These are phyloP conservation scores for Cladosporium halotolerans DNA, from an alignment of 2,329 filamentous ascomycete species.

Conservation along the genomic window DNA sequence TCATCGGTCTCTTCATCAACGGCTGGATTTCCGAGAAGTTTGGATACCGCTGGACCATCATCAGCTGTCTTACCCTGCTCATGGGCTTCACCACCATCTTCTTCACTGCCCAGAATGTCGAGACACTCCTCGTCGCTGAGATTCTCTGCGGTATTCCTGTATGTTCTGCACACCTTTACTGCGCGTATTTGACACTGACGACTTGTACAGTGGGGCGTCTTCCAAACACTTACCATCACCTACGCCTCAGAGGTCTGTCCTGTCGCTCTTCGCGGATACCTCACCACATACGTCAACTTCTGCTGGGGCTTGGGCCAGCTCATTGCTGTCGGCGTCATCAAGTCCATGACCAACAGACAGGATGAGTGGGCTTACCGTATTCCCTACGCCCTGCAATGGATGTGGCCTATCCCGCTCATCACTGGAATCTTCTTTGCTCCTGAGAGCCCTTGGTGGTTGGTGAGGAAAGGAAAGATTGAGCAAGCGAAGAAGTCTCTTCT, in stretches of 20 bases:
- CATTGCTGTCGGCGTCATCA: slow-evolving; percentile 66
- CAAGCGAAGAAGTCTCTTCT: slow-evolving; percentile 62
- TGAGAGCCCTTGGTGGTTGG: slow-evolving; percentile 60
- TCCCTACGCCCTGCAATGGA: slow-evolving; percentile 70
- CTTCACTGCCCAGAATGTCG: slow-evolving; percentile 43
- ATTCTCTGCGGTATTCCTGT: slow-evolving; percentile 39
- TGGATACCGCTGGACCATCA: slow-evolving; percentile 41
- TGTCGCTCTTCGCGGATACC: slow-evolving; percentile 62
- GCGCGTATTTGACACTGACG: not conserved
- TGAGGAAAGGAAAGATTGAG: slow-evolving; percentile 57
- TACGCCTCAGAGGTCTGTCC: slow-evolving; percentile 60
- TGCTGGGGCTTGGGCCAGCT: slow-evolving; percentile 71
- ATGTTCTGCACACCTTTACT: not conserved
- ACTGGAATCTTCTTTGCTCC: slow-evolving; percentile 63
- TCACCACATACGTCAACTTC: slow-evolving; percentile 70
- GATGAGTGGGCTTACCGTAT: slow-evolving; percentile 66
- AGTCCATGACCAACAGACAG: slow-evolving; percentile 56
- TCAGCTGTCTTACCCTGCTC: slow-evolving; percentile 39
- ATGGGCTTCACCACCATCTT: slow-evolving; percentile 43
- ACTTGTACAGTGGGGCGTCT: slow-evolving; percentile 13
- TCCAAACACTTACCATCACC: slow-evolving; percentile 40
- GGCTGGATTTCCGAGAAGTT: slow-evolving; percentile 42
- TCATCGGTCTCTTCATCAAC: slow-evolving; percentile 41
- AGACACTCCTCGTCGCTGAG: slow-evolving; percentile 39
- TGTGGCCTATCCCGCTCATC: slow-evolving; percentile 65